Conservation (phyloP, 1,284 basidiomycete genomes). For the Fistulinella cinereoalba region DNA sequence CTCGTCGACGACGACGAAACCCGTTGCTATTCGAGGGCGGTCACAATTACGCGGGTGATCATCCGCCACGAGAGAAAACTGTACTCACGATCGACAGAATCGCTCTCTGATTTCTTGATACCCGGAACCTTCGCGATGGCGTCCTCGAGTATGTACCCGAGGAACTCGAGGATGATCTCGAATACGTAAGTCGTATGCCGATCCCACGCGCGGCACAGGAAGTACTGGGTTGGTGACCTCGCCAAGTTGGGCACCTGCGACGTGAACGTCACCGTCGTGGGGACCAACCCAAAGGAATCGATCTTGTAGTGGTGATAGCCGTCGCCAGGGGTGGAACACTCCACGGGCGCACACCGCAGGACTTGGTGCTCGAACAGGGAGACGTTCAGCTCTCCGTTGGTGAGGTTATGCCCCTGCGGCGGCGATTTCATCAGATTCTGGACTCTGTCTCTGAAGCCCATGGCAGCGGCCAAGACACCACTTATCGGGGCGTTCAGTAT, state of each 20-base stretch:
- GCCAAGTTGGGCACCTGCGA: constrained; percentile 1
- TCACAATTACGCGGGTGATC: no score
- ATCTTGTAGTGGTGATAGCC: constrained; percentile 10
- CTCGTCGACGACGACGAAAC: not conserved
- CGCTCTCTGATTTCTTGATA: not conserved
- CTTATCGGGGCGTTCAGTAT: constrained; percentile 7
- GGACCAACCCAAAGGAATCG: constrained; percentile 6
- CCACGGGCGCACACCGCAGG: constrained; percentile 6
- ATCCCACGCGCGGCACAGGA: constrained; percentile 20
- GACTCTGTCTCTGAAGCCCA: constrained; percentile 2
- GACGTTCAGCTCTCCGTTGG: constrained; percentile 24
- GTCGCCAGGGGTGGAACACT: not conserved
- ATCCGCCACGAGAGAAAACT: not conserved
- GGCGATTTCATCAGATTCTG: constrained; percentile 3
- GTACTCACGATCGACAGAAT: not conserved
- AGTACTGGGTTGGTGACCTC: constrained; percentile 12
- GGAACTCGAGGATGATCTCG: constrained; percentile 17
- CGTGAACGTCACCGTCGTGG: constrained; percentile 11
- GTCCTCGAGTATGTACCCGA: constrained; percentile 15
- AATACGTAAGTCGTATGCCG: constrained; percentile 16
- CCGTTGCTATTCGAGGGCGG: not conserved
- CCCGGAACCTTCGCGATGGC: not conserved
- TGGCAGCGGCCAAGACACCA: constrained; percentile 6
- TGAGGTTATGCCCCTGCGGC: constrained; percentile 17
- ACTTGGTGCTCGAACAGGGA: constrained; percentile 25